Evolutionary conservation across 768 basidiomycete genomes (phyloP).

Genomic region (Clathrus columnatus): DNA sequence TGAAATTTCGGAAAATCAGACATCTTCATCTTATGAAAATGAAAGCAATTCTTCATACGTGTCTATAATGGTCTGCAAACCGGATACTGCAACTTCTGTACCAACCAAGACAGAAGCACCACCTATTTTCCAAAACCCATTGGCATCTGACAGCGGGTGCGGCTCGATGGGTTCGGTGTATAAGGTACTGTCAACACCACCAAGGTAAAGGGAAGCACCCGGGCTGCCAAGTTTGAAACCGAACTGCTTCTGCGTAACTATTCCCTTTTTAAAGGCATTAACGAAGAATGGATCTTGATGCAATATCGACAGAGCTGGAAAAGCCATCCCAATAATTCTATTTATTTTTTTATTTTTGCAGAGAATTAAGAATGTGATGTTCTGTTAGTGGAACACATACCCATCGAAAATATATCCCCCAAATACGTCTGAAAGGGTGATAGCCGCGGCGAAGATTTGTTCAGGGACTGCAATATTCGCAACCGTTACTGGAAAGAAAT

Average conservation of each 20-base stretch:
- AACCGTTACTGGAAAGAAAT: background rate
- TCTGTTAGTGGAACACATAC: conserved; percentile 2
- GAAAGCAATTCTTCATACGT: too few species aligned
- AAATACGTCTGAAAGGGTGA: conserved; percentile 16
- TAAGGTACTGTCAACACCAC: conserved; percentile 26
- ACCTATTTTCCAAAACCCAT: conserved; percentile 21
- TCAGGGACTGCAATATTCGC: background rate
- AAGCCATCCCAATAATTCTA: conserved; percentile 14
- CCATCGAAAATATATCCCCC: conserved; percentile 17
- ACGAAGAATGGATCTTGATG: conserved; percentile 18
- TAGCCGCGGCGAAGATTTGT: conserved; percentile 23
- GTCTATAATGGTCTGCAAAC: conserved; percentile 26
- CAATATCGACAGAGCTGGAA: conserved; percentile 17
- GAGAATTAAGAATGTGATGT: background rate
- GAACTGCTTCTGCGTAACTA: conserved; percentile 17
- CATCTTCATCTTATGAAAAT: too few species aligned
- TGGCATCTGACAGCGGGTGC: conserved; percentile 18
- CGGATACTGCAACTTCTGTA: conserved; percentile 8
- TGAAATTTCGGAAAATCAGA: too few species aligned
- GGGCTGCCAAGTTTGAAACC: conserved; percentile 21
- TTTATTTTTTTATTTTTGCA: too few species aligned
- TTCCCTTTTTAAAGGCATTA: conserved; percentile 16
- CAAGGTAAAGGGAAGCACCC: conserved; percentile 29
- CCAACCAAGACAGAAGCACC: conserved; percentile 12
- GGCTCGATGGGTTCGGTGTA: conserved; percentile 25